A percentile compares a stretch with the other conserved stretches of the same genome.
phyloP scores from a whole-genome alignment of 2,329 filamentous ascomycete species.

The Monilinia fructigena region DNA sequence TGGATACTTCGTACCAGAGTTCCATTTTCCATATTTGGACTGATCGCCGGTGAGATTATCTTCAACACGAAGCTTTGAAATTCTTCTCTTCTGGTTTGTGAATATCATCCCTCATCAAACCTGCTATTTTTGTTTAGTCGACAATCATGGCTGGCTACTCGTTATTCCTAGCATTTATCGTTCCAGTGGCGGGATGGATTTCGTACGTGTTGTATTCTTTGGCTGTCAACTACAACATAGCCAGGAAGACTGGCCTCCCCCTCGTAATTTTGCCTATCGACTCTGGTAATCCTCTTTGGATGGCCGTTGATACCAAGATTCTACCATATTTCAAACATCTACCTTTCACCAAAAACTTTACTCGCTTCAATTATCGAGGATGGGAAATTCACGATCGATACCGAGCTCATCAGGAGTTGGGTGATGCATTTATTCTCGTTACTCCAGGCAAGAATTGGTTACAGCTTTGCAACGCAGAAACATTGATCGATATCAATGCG shows the following conservation, averaged over 20 bases:
- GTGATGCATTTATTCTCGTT: slow-evolving; percentile 19
- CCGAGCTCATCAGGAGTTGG: slow-evolving; percentile 16
- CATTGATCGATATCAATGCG: slow-evolving; percentile 6
- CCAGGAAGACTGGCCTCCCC: background rate
- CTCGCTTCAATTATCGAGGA: slow-evolving; percentile 19
- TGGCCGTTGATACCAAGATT: slow-evolving; percentile 12
- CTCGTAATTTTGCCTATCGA: slow-evolving; percentile 19
- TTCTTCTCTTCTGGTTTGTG: slow-evolving; percentile 4
- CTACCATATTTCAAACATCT: slow-evolving; percentile 13
- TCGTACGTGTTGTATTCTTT: background rate
- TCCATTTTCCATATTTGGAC: background rate
- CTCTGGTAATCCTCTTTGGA: slow-evolving; percentile 19
- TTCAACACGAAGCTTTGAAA: background rate
- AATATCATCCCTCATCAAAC: background rate
- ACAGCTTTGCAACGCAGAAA: slow-evolving; percentile 17
- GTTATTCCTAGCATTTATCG: slow-evolving; percentile 7
- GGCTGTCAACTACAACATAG: background rate
- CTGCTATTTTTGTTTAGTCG: background rate
- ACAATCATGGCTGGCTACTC: slow-evolving; percentile 7
- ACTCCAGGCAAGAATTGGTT: slow-evolving; percentile 21
- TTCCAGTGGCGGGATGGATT: slow-evolving; percentile 1
- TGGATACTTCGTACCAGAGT: no score
- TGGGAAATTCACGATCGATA: slow-evolving; percentile 23
- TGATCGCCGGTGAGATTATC: background rate
- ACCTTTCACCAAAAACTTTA: slow-evolving; percentile 19